Conservation (phyloP, 1,139 yeast species). For the Saccharomyces hybrid region DNA sequence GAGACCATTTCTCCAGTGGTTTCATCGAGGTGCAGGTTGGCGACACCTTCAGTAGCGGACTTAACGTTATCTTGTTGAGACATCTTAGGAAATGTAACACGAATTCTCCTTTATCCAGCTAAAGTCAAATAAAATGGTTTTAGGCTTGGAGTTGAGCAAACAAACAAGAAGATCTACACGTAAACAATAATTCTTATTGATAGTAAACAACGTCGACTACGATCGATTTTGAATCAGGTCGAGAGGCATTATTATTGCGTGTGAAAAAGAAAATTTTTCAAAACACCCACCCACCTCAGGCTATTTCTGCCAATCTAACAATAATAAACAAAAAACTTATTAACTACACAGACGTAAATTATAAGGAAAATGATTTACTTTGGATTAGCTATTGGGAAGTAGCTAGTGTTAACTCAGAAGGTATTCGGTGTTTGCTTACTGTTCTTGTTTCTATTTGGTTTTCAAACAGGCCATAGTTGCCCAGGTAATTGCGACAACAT, state of each 20-base stretch:
- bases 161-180: too few relatives aligned
- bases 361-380: neutral
- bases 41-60: constrained; percentile 67
- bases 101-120: too few relatives aligned
- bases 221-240: constrained; percentile 63
- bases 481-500: neutral
- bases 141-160: too few relatives aligned
- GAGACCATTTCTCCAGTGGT: constrained; percentile 96
- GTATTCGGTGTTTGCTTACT: neutral
- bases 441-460: neutral
- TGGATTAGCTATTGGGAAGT: too few relatives aligned
- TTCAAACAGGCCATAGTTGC: neutral
- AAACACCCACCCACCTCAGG: neutral
- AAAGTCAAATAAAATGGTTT: too few relatives aligned
- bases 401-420: too few relatives aligned
- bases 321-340: neutral
- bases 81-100: constrained; percentile 37
- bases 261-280: neutral
- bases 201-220: constrained; percentile 41
- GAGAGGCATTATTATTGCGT: too few relatives aligned
- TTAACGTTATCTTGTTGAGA: constrained; percentile 40
- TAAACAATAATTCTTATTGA: too few relatives aligned
- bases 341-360: neutral
- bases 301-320: neutral
- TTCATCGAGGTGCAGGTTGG: constrained; percentile 80